Conservation (phyloP, 495 filamentous ascomycete genomes). For the Penicillium tannophilum region DNA sequence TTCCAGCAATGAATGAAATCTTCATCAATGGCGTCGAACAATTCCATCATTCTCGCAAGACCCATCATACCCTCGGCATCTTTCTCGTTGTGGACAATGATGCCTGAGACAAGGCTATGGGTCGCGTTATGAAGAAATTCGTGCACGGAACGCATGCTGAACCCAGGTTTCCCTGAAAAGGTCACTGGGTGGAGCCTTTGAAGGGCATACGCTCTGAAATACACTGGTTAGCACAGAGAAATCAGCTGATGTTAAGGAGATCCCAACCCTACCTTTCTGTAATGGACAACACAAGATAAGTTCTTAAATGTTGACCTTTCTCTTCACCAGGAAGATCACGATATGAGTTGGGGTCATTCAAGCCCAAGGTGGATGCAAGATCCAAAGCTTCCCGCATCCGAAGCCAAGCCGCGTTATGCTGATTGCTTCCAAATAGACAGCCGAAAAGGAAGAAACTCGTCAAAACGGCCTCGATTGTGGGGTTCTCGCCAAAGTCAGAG, state of each 20-base stretch:
- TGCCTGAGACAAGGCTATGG: slow-evolving; percentile 42
- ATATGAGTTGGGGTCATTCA: slow-evolving; percentile 59
- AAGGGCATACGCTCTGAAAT: slow-evolving; percentile 68
- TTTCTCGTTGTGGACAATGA: slow-evolving; percentile 49
- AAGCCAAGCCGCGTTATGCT: slow-evolving; percentile 58
- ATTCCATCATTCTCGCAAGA: slow-evolving; percentile 42
- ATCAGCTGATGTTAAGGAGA: neutral
- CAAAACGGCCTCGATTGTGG: slow-evolving; percentile 67
- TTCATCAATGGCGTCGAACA: slow-evolving; percentile 47
- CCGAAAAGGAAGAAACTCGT: slow-evolving; percentile 83
- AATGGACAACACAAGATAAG: slow-evolving; percentile 63
- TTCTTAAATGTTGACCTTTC: slow-evolving; percentile 46
- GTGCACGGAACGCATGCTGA: slow-evolving; percentile 41
- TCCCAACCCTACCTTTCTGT: slow-evolving; percentile 49
- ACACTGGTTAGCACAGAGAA: neutral
- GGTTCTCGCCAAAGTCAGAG: slow-evolving; percentile 73
- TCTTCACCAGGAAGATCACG: slow-evolving; percentile 42
- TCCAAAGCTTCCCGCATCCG: slow-evolving; percentile 63
- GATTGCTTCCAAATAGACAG: slow-evolving; percentile 68
- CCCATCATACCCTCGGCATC: slow-evolving; percentile 49
- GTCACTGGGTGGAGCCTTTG: slow-evolving; percentile 53
- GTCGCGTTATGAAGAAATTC: slow-evolving; percentile 44
- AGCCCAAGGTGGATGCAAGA: slow-evolving; percentile 56
- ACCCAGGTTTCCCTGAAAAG: slow-evolving; percentile 40
- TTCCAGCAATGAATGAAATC: slow-evolving; percentile 48